Evolutionary conservation across 83 land plant species (phyloP).

Genomic region (Diphasiastrum complanatum): DNA sequence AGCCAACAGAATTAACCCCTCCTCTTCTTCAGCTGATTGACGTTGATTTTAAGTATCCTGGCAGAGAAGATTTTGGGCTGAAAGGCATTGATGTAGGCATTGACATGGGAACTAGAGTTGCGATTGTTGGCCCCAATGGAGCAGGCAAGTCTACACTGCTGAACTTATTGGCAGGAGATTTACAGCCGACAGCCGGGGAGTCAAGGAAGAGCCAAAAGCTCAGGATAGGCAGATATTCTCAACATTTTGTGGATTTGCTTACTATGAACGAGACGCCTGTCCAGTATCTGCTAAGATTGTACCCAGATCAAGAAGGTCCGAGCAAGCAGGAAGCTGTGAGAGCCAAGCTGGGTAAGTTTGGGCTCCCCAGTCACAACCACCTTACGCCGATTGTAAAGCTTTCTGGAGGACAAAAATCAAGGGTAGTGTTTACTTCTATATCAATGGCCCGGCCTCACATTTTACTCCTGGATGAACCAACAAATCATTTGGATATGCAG

Average conservation of each 20-base stretch:
- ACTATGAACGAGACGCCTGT: constrained; percentile 93
- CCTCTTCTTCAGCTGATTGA: constrained; percentile 86
- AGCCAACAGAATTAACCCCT: constrained; percentile 91
- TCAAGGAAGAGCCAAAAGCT: constrained; percentile 81
- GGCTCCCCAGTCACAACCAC: constrained; percentile 90
- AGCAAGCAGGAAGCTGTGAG: constrained; percentile 98
- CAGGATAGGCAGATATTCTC: constrained; percentile 92
- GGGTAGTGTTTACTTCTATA: constrained; percentile 92
- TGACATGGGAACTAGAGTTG: constrained; percentile 97
- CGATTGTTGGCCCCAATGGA: constrained; percentile 97
- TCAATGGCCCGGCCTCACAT: constrained; percentile 98
- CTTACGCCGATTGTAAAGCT: constrained; percentile 88
- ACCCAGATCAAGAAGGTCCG: constrained; percentile 90
- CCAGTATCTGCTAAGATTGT: constrained; percentile 81
- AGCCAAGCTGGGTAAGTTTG: constrained; percentile 92
- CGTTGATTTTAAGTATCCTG: constrained; percentile 82
- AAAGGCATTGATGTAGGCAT: constrained; percentile 90
- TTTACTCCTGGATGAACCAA: constrained; percentile 83
- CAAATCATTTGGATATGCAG: constrained; percentile 95
- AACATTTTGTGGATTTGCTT: constrained; percentile 91
- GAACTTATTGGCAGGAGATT: constrained; percentile 87
- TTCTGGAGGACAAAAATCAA: constrained; percentile 80
- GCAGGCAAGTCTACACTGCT: constrained; percentile 95
- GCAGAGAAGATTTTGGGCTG: constrained; percentile 72
- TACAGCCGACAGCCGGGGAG: constrained; percentile 70